Percentiles rank a stretch among this genome's conserved stretches.
Evolutionary conservation across 768 basidiomycete genomes (phyloP).

Genomic region (Pisolithus sp.): DNA sequence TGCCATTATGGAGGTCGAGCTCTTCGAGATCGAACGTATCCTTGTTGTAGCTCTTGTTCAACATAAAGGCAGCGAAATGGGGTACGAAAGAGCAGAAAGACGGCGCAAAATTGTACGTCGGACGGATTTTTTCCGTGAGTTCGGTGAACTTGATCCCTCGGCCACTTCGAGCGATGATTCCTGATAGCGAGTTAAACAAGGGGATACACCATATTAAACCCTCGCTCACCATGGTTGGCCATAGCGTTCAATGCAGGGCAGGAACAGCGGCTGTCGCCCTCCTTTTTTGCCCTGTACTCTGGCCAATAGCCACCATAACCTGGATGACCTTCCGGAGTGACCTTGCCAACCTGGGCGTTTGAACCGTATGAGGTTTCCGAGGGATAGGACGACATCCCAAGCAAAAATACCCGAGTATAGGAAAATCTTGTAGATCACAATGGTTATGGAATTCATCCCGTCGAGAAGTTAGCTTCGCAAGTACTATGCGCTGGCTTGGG

Average conservation of each 20-base stretch:
- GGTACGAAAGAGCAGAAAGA: conserved; percentile 66
- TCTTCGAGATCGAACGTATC: conserved; percentile 64
- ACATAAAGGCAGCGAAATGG: conserved; percentile 49
- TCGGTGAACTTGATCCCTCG: conserved; percentile 57
- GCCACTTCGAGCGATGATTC: conserved; percentile 56
- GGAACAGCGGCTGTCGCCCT: conserved; percentile 63
- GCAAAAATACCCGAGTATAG: conserved; percentile 26
- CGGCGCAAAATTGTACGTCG: conserved; percentile 64
- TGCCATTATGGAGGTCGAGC: conserved; percentile 51
- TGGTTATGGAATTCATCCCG: not conserved
- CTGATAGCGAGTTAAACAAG: conserved; percentile 6
- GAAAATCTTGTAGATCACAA: not conserved
- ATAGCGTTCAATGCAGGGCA: conserved; percentile 76
- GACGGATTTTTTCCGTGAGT: conserved; percentile 36
- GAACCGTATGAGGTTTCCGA: conserved; percentile 40
- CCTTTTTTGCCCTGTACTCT: conserved; percentile 48
- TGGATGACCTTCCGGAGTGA: conserved; percentile 48
- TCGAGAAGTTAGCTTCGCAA: too few species aligned
- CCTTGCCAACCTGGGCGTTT: conserved; percentile 38
- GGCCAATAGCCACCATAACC: conserved; percentile 69
- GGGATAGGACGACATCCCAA: conserved; percentile 47
- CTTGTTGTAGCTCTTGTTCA: conserved; percentile 47
- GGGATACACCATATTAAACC: not conserved
- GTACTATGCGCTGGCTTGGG: too few species aligned
- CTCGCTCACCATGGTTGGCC: conserved; percentile 70